Conservation (phyloP, 2,329 filamentous ascomycete species). For the Colletotrichum simmondsii region DNA sequence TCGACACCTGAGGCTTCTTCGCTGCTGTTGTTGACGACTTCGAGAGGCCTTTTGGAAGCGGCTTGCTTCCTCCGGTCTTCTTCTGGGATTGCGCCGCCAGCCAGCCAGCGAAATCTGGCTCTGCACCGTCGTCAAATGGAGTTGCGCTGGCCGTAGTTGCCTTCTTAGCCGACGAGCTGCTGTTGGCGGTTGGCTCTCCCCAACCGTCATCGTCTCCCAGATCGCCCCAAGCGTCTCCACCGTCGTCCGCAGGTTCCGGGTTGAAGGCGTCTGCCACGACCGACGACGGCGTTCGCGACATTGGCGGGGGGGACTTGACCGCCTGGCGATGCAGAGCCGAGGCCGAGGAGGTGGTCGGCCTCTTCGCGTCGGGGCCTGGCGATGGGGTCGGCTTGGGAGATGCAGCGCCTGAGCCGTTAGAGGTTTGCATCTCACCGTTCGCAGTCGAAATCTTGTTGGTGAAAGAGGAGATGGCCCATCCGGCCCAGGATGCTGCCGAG, state of each 20-base stretch:
- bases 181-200: conserved; percentile 47
- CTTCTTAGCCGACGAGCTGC: conserved; percentile 41
- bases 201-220: conserved; percentile 66
- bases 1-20: conserved; percentile 54
- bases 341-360: conserved; percentile 60
- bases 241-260: conserved; percentile 68
- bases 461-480: conserved; percentile 98
- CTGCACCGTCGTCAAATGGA: conserved; percentile 83
- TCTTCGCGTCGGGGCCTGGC: conserved; percentile 51
- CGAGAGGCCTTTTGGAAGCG: conserved; percentile 83
- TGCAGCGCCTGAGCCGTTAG: conserved; percentile 55
- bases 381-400: conserved; percentile 54
- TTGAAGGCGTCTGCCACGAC: conserved; percentile 62
- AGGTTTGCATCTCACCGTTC: conserved; percentile 84
- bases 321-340: conserved; percentile 71
- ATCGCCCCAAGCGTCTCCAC: conserved; percentile 81
- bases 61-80: conserved; percentile 70
- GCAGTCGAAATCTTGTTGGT: conserved; percentile 91
- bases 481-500: conserved; percentile 81
- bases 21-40: conserved; percentile 61
- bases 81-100: conserved; percentile 84
- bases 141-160: conserved; percentile 49
- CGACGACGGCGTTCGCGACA: conserved; percentile 61
- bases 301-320: conserved; percentile 60
- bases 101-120: conserved; percentile 97